These are phyloP conservation scores for Pyronema omphalodes DNA, from an alignment of 495 filamentous ascomycete genomes.

Conservation along the genomic window DNA sequence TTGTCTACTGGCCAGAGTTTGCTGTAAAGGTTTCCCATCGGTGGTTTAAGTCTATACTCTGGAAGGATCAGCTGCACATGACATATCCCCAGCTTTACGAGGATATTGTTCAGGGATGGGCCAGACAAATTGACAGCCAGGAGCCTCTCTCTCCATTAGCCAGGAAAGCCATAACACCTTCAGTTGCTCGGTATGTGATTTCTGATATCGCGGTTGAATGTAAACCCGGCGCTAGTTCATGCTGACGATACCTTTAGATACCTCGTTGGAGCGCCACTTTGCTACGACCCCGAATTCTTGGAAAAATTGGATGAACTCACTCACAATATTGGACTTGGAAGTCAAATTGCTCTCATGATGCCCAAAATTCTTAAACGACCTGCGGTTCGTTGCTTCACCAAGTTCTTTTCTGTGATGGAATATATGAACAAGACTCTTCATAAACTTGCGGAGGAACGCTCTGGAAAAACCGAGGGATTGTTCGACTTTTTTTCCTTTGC, in stretches of 20 bases:
- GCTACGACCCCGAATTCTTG: not conserved
- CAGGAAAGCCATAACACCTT: not conserved
- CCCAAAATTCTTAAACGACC: not conserved
- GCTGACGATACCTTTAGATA: not conserved
- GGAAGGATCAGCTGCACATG: not conserved
- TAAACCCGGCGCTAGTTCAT: too few relatives aligned
- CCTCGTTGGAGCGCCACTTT: not conserved
- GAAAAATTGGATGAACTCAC: not conserved
- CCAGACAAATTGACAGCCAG: not conserved
- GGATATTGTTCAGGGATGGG: not conserved
- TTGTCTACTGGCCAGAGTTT: not conserved
- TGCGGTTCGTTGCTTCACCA: not conserved
- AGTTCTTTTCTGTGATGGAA: not conserved
- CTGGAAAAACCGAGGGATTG: not conserved
- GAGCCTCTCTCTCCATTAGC: not conserved
- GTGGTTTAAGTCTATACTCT: not conserved
- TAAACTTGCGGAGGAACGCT: not conserved
- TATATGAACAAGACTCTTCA: not conserved
- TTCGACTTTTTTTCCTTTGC: not conserved
- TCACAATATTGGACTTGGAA: not conserved
- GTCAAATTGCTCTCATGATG: not conserved
- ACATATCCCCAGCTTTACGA: not conserved
- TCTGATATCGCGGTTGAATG: too few relatives aligned
- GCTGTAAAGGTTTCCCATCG: not conserved
- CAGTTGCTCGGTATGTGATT: not conserved